Evolutionary conservation across 2,329 filamentous ascomycete species (phyloP).

Genomic region (Aspergillus alliaceus): DNA sequence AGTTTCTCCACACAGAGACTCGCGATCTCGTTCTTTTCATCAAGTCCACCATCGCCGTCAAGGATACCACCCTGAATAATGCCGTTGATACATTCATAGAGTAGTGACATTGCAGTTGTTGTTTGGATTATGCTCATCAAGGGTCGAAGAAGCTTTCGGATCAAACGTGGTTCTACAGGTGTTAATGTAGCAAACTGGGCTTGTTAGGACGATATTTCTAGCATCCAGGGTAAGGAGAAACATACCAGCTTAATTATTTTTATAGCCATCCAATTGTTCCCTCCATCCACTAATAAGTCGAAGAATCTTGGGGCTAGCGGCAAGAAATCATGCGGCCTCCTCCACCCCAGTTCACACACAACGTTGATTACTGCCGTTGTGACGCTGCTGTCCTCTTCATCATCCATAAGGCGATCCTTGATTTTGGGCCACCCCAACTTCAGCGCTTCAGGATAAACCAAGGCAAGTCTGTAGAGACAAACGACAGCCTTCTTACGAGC

Average conservation of each 20-base stretch:
- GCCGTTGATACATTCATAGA: slow-evolving; percentile 98
- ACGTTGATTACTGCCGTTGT: slow-evolving; percentile 97
- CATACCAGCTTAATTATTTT: slow-evolving; percentile 93
- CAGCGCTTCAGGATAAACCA: slow-evolving; percentile 95
- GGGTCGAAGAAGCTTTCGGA: slow-evolving; percentile 87
- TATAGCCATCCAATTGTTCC: slow-evolving; percentile 99
- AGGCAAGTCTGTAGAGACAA: slow-evolving; percentile 84
- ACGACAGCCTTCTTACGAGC: slow-evolving; percentile 96
- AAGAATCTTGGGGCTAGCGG: slow-evolving; percentile 89
- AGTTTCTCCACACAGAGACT: slow-evolving; percentile 89
- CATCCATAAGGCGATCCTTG: slow-evolving; percentile 88
- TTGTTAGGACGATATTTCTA: slow-evolving; percentile 20
- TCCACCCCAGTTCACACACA: slow-evolving; percentile 92
- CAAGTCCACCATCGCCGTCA: slow-evolving; percentile 73
- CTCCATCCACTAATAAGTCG: slow-evolving; percentile 84
- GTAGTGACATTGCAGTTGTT: slow-evolving; percentile 93
- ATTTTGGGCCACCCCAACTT: slow-evolving; percentile 96
- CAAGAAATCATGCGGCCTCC: slow-evolving; percentile 88
- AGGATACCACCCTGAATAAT: slow-evolving; percentile 96
- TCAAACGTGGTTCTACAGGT: slow-evolving; percentile 84
- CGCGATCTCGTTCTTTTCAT: slow-evolving; percentile 88
- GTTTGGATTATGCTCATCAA: slow-evolving; percentile 91
- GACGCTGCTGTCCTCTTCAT: slow-evolving; percentile 85
- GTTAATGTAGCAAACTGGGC: slow-evolving; percentile 87
- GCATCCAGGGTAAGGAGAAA: slow-evolving; percentile 10